Base-by-base conservation (phyloP, 495 filamentous ascomycete genomes). In the Entonaema liquescens region DNA sequence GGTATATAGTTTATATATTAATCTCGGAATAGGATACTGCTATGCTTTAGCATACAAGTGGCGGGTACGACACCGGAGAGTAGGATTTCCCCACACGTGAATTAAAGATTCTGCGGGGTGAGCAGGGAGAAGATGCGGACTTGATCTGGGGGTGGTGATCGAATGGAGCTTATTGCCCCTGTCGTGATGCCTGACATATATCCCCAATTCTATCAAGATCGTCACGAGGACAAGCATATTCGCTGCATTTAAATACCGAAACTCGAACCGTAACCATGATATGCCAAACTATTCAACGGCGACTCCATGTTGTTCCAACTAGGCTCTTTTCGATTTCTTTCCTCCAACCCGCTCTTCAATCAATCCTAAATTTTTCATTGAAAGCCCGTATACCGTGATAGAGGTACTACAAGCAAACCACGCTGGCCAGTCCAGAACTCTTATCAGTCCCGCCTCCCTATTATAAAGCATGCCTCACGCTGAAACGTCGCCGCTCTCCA, bases 71-170 rank as follows among this genome's bases (percentile, higher is more conserved):
- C 31, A 25, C 12, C 31, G 52, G 19, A 44, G 17, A 49, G 59
- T 44, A 33, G 58, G 26, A 62, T 62, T 65, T 40, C 58, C 52
- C 59, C 59, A 40, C 59, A 12, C 25, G 13, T 19, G 42, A 50
- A 9, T 44, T 56, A 25, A 26, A 19, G 40, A 35, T 6, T 33
- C 55, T 59, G 44, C n/a, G 66, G 66, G 66, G 66, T 57, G 38
- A 42, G 1, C 11, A 42, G 55, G 47, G 57, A 21, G 57, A 60
- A 57, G 35, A 35, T 44, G 7, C 1, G 12, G 40, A 17, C 40
- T 44, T 44, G 17, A 21, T 47, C 19, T 47, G 42, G 42, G 42
- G 42, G 42, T 47, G 42, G 17, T 47, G 42, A 47, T 47, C 42
- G 42, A 47, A 47, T 47, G 19, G 19, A 47, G 19, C 8, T 21